Evolutionary conservation across 352 stramenopile species (phyloP).

Genomic region (Thalassiosira ordinaria): DNA sequence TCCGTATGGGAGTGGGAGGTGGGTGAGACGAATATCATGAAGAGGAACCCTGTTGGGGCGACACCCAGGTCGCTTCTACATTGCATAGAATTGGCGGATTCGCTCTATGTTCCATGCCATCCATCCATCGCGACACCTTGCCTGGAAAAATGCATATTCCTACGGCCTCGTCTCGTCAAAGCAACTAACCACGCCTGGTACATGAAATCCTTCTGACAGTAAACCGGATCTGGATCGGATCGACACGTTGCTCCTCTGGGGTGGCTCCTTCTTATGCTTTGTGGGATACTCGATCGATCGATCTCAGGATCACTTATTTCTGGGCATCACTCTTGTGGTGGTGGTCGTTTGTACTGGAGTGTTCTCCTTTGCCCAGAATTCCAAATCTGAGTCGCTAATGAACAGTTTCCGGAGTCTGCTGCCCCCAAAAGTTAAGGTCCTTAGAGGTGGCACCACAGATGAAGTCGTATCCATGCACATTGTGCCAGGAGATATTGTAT

Average conservation of each 20-base stretch:
- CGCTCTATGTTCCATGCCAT: too few relatives aligned
- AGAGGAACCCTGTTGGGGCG: too few relatives aligned
- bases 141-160: too few relatives aligned
- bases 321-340: slow-evolving; percentile 80
- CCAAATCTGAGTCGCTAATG: slow-evolving; percentile 82
- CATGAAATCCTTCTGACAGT: too few relatives aligned
- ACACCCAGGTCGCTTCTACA: too few relatives aligned
- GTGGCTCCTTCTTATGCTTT: slow-evolving; percentile 77
- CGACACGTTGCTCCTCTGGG: slow-evolving; percentile 81
- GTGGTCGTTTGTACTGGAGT: slow-evolving; percentile 84
- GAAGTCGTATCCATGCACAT: slow-evolving; percentile 74
- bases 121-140: too few relatives aligned
- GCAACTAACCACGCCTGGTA: too few relatives aligned
- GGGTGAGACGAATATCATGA: too few relatives aligned
- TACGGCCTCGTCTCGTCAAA: too few relatives aligned
- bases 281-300: slow-evolving; percentile 69
- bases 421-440: slow-evolving; percentile 67
- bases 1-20: too few relatives aligned
- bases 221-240: too few relatives aligned
- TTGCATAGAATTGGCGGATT: too few relatives aligned
- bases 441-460: slow-evolving; percentile 41
- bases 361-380: slow-evolving; percentile 86
- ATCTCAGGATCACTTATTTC: slow-evolving; percentile 80
- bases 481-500: slow-evolving; percentile 92
- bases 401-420: slow-evolving; percentile 80